A percentile compares a stretch with the other conserved stretches of the same genome.
These are phyloP conservation scores for Fusarium setosum DNA, from an alignment of 2,329 filamentous ascomycete genomes.

Conservation along the genomic window DNA sequence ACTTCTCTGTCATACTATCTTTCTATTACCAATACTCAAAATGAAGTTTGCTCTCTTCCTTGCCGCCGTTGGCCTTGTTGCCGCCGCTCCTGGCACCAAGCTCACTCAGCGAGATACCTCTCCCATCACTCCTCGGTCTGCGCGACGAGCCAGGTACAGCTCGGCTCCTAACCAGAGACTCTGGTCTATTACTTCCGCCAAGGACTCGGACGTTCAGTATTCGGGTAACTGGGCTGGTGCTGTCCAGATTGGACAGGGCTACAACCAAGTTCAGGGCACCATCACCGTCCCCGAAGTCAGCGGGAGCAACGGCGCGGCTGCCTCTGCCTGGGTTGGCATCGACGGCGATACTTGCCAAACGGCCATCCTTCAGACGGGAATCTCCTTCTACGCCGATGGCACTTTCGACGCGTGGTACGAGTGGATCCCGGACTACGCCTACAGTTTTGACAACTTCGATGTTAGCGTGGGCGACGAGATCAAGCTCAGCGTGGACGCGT, in stretches of 20 bases:
- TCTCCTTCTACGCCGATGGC: slow-evolving; percentile 51
- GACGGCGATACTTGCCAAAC: slow-evolving; percentile 56
- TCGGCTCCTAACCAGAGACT: slow-evolving; percentile 29
- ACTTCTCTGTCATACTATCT: not conserved
- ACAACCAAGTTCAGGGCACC: slow-evolving; percentile 44
- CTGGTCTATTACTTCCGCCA: not conserved
- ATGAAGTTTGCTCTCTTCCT: slow-evolving; percentile 15
- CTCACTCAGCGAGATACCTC: slow-evolving; percentile 5
- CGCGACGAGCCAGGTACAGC: slow-evolving; percentile 2
- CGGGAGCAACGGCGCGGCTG: slow-evolving; percentile 26
- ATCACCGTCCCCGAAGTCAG: slow-evolving; percentile 42
- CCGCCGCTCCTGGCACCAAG: slow-evolving; percentile 5
- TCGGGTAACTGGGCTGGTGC: slow-evolving; percentile 46
- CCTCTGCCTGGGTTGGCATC: slow-evolving; percentile 59
- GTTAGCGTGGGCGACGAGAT: slow-evolving; percentile 46
- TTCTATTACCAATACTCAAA: not conserved
- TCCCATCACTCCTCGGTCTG: slow-evolving; percentile 10
- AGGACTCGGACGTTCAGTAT: slow-evolving; percentile 34
- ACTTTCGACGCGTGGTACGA: slow-evolving; percentile 59
- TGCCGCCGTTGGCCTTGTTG: slow-evolving; percentile 4
- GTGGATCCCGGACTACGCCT: slow-evolving; percentile 57
- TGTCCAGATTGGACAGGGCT: slow-evolving; percentile 41
- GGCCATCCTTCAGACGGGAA: slow-evolving; percentile 56
- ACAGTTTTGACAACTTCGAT: slow-evolving; percentile 51
- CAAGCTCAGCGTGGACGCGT: slow-evolving; percentile 45